Evolutionary conservation across 495 filamentous ascomycete species (phyloP), one percentile per base, ranked within the genome.

Genomic region (Neurospora sp.): DNA sequence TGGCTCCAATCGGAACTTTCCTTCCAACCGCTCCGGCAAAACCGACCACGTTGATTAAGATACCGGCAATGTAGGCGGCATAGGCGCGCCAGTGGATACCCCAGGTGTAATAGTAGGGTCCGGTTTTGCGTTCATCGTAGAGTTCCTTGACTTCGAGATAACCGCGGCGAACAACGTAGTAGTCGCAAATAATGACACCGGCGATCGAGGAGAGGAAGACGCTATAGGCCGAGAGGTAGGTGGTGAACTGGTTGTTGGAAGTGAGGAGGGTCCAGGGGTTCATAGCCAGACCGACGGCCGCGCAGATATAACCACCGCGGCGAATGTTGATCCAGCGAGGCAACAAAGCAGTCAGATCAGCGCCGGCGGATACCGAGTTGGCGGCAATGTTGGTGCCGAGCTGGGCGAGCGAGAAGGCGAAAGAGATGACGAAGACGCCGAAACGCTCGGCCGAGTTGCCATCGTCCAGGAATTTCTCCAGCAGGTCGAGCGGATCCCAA

Each of bases 141-240:
- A 98, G 88, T 39, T 92, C 89, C 73, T 87, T 89, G 75, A 95
- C 85, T 74, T 94, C 86, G 18, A 94, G 86, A 79, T 94, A 97
- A 45, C 94, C 94, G 39, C 86, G 88, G 72, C 94, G 92, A 22
- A 97, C 93, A 72, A 93, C 74, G 82, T 97, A 98, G 85, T 97
- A 98, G 82, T 98, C 94, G 80, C 84, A 89, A 77, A 94, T 86
- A 78, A 98, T 96, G 71, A 96, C 93, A 20, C 94, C 94, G 16
- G 93, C 94, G 76, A 98, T 96, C 44, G 93, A 93, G 68, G 92
- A 94, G 35, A 98, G 89, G 83, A 98, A 98, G 73, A 98, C 92
- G n/a, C 92, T 94, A 84, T 98, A 97, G 35, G 94, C 92, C 14
- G 92, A 95, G 6, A 98, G 90, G 77, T 97, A 98, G 61, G 92